Percentiles rank a stretch among this genome's conserved stretches.
phyloP scores from a whole-genome alignment of 2,329 filamentous ascomycete species.

The Fusarium armeniacum region DNA sequence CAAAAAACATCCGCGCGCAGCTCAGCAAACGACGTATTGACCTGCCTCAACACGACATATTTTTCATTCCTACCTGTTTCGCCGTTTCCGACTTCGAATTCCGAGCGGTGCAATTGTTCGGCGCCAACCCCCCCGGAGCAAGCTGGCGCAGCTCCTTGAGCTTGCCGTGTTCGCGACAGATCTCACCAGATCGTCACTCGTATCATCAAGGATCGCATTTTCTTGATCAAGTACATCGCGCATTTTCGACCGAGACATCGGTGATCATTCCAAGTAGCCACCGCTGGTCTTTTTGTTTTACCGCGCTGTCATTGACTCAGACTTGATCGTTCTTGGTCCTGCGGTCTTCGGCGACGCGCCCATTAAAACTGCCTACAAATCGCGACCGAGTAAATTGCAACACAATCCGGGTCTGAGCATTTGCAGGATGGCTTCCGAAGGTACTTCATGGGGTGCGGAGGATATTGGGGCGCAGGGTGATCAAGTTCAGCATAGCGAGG shows the following conservation, averaged over 20 bases:
- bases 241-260: conserved; percentile 13
- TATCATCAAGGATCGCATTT: conserved; percentile 24
- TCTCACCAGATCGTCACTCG: conserved; percentile 23
- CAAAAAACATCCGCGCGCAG: conserved; percentile 37
- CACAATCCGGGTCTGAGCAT: conserved; percentile 23
- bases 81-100: conserved; percentile 5
- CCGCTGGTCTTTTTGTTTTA: neutral
- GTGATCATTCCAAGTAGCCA: conserved; percentile 6
- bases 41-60: conserved; percentile 4
- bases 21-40: conserved; percentile 29
- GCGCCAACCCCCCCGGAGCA: conserved; percentile 18
- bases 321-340: conserved; percentile 12
- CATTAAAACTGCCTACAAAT: conserved; percentile 21
- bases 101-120: conserved; percentile 15
- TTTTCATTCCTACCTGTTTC: conserved; percentile 4
- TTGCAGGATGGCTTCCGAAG: conserved; percentile 57
- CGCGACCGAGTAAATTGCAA: conserved; percentile 19
- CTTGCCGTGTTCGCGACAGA: conserved; percentile 42
- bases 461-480: conserved; percentile 69
- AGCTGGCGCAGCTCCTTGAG: conserved; percentile 37
- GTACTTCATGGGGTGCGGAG: conserved; percentile 66
- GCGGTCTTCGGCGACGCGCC: conserved; percentile 30
- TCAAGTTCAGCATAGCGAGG: conserved; percentile 68
- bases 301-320: conserved; percentile 12
- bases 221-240: conserved; percentile 12